These are phyloP conservation scores for Colletotrichum liaoningense DNA, from an alignment of 2,329 filamentous ascomycete species.

Conservation along the genomic window DNA sequence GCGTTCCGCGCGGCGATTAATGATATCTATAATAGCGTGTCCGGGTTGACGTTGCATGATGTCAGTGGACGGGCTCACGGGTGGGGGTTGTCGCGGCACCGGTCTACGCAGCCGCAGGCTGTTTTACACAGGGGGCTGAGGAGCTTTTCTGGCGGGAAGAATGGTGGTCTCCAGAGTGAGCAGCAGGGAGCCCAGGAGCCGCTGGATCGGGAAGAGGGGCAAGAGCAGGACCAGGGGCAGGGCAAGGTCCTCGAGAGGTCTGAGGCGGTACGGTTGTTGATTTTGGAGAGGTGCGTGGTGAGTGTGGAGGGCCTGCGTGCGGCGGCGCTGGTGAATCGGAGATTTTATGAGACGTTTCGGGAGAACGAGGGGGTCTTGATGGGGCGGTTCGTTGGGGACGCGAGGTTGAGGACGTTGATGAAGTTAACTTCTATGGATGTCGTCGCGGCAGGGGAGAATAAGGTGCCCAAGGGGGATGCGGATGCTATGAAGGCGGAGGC, in stretches of 20 bases:
- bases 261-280: conserved; percentile 51
- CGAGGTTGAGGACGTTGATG: conserved; percentile 22
- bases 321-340: conserved; percentile 53
- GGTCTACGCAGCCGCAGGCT: conserved; percentile 48
- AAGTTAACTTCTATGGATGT: conserved; percentile 20
- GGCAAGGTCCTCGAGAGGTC: conserved; percentile 42
- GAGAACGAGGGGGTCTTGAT: conserved; percentile 53
- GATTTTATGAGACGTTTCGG: conserved; percentile 59
- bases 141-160: neutral
- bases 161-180: neutral
- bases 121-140: conserved; percentile 34
- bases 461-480: conserved; percentile 46
- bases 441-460: conserved; percentile 25
- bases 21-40: conserved; percentile 63
- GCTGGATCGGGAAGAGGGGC: no score
- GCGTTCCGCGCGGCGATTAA: conserved; percentile 59
- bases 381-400: conserved; percentile 41
- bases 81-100: conserved; percentile 59
- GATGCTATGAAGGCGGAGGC: conserved; percentile 44
- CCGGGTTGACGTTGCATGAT: conserved; percentile 60
- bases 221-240: neutral
- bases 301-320: conserved; percentile 55
- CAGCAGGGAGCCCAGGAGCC: no score
- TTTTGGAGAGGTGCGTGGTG: conserved; percentile 52
- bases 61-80: conserved; percentile 60